Conservation (phyloP, 2,329 filamentous ascomycete genomes). For the Capronia coronata region DNA sequence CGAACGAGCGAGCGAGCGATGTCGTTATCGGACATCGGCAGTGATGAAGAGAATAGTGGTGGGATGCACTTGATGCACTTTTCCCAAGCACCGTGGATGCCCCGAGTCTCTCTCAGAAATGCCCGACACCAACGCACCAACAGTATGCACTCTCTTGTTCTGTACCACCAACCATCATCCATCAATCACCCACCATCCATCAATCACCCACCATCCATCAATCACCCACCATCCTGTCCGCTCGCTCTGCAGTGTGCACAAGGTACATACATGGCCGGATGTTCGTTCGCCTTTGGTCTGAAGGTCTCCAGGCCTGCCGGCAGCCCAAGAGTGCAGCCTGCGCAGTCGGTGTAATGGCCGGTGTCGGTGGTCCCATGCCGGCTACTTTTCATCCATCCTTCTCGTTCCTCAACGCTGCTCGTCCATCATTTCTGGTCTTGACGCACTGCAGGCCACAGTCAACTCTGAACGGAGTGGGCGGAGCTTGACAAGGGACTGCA, state of each 20-base stretch:
- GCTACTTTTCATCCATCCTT: background rate
- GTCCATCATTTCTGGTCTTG: background rate
- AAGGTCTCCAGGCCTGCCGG: no score
- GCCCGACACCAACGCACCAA: background rate
- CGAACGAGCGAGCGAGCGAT: constrained; percentile 3
- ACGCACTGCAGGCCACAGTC: background rate
- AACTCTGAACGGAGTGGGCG: background rate
- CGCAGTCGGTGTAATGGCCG: no score
- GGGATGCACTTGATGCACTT: no score
- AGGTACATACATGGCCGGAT: no score
- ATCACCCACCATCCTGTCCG: no score
- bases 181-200: constrained; percentile 22
- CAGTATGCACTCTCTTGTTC: no score
- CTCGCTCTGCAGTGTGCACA: no score
- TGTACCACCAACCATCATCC: background rate
- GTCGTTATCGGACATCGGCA: constrained; percentile 19
- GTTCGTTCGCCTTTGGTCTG: no score
- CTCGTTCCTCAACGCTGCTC: background rate
- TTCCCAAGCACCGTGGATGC: no score
- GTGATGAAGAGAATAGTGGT: background rate
- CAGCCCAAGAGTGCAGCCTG: no score
- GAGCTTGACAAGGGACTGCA: background rate
- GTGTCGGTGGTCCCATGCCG: constrained; percentile 58
- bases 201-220: no score
- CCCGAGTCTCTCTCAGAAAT: no score